Percentiles rank a stretch among this genome's conserved stretches.
These are phyloP conservation scores for Kuraishia hungarica DNA, from an alignment of 805 yeast species.

Conservation along the genomic window DNA sequence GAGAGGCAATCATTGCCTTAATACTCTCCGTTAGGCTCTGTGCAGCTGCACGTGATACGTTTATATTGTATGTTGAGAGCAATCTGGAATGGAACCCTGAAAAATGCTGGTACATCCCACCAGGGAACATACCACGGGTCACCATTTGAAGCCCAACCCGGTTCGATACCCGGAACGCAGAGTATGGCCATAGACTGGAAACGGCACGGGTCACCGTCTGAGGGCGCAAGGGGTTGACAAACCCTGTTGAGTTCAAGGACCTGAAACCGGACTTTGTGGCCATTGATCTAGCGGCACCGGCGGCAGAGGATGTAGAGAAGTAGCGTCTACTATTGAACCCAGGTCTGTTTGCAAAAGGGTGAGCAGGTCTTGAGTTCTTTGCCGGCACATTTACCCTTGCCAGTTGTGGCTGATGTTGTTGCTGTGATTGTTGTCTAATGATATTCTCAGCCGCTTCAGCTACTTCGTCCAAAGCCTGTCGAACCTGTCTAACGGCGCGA, in stretches of 20 bases:
- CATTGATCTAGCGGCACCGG: conserved; percentile 2
- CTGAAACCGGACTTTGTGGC: conserved; percentile 5
- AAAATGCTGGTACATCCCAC: conserved; percentile 25
- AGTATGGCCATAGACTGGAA: conserved; percentile 8
- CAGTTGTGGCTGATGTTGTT: conserved; percentile 19
- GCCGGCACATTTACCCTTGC: conserved; percentile 29
- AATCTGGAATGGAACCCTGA: conserved; percentile 23
- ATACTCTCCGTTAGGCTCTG: conserved; percentile 44
- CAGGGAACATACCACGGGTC: conserved; percentile 10
- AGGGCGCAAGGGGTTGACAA: neutral
- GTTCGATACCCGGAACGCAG: conserved; percentile 16
- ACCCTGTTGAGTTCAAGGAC: neutral
- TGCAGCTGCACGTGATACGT: conserved; percentile 46
- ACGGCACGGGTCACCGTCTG: conserved; percentile 10
- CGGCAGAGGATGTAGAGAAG: neutral
- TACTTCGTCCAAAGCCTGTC: conserved; percentile 39
- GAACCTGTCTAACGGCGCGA: conserved; percentile 36
- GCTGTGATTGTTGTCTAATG: conserved; percentile 9
- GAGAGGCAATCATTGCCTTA: conserved; percentile 18
- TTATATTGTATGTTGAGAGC: neutral
- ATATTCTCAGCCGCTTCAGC: conserved; percentile 21
- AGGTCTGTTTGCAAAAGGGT: conserved; percentile 13
- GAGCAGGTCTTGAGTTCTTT: conserved; percentile 12
- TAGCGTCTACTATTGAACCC: conserved; percentile 13
- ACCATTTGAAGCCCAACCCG: conserved; percentile 12